These are phyloP conservation scores for Cornus florida DNA, from an alignment of 148 eudicot genomes.

Conservation along the genomic window DNA sequence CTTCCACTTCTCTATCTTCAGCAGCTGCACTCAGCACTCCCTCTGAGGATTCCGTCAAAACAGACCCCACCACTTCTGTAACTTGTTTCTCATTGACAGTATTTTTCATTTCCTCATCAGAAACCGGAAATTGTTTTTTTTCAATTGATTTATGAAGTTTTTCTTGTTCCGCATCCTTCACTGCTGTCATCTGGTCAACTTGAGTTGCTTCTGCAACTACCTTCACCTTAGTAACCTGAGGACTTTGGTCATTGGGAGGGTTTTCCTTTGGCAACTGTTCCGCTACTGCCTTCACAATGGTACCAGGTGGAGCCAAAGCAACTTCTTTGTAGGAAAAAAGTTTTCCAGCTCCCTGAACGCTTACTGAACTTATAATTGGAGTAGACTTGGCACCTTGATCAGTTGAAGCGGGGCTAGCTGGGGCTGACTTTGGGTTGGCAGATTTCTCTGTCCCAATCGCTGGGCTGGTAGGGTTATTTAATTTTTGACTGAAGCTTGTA, in stretches of 20 bases:
- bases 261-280: conserved; percentile 56
- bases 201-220: conserved; percentile 23
- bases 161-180: conserved; percentile 22
- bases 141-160: conserved; percentile 24
- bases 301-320: conserved; percentile 92
- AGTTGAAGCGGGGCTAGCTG: conserved; percentile 56
- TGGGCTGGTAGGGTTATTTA: conserved; percentile 25
- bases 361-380: conserved; percentile 43
- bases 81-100: conserved; percentile 14
- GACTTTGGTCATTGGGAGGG: conserved; percentile 21
- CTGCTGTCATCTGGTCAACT: conserved; percentile 24
- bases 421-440: conserved; percentile 52
- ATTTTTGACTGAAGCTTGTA: conserved; percentile 65
- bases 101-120: conserved; percentile 24
- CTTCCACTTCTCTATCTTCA: conserved; percentile 25
- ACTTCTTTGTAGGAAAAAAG: conserved; percentile 96
- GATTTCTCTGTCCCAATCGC: conserved; percentile 40
- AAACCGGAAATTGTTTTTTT: conserved; percentile 19
- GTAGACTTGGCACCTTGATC: conserved; percentile 51
- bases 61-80: conserved; percentile 8
- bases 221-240: conserved; percentile 16
- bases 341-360: conserved; percentile 63
- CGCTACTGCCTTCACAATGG: conserved; percentile 71
- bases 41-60: neutral
- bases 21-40: conserved; percentile 8